Percentiles rank a stretch among this genome's conserved stretches.
Conservation (phyloP, 2,329 filamentous ascomycete species). For the Cyanodermella asteris region DNA sequence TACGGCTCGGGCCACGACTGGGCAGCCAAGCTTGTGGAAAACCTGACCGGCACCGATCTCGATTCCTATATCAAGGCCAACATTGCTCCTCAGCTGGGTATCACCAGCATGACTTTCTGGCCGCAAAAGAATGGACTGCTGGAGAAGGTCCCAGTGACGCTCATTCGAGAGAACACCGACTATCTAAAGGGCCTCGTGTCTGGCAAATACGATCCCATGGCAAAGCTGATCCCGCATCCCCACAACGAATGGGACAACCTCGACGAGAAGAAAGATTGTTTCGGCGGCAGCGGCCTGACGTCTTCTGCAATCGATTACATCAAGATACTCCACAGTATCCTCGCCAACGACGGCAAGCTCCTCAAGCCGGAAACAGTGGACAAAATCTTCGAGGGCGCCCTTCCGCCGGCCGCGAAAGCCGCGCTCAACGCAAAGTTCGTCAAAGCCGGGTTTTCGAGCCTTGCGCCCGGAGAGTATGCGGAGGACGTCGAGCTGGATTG, state of each 20-base stretch:
- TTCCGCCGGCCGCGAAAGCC: conserved; percentile 6
- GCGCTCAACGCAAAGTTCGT: conserved; percentile 2
- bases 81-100: conserved; percentile 2
- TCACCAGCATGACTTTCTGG: conserved; percentile 4
- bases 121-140: too few relatives aligned
- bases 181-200: background rate
- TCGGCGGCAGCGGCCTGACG: conserved; percentile 9
- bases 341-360: conserved; percentile 12
- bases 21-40: conserved; percentile 9
- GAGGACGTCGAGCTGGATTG: conserved; percentile 10
- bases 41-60: conserved; percentile 5
- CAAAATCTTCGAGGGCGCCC: conserved; percentile 13
- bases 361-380: conserved; percentile 11
- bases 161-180: conserved; percentile 1
- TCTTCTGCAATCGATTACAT: conserved; percentile 6
- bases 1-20: conserved; percentile 4
- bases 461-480: conserved; percentile 11
- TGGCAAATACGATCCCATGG: too few relatives aligned
- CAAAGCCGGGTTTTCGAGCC: conserved; percentile 8
- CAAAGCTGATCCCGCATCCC: too few relatives aligned
- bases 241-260: conserved; percentile 1
- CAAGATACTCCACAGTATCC: conserved; percentile 13
- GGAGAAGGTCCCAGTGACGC: conserved; percentile 4
- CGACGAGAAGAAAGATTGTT: conserved; percentile 6
- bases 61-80: conserved; percentile 3